Evolutionary conservation across 768 basidiomycete genomes (phyloP).

Genomic region (Amanita exitialis): DNA sequence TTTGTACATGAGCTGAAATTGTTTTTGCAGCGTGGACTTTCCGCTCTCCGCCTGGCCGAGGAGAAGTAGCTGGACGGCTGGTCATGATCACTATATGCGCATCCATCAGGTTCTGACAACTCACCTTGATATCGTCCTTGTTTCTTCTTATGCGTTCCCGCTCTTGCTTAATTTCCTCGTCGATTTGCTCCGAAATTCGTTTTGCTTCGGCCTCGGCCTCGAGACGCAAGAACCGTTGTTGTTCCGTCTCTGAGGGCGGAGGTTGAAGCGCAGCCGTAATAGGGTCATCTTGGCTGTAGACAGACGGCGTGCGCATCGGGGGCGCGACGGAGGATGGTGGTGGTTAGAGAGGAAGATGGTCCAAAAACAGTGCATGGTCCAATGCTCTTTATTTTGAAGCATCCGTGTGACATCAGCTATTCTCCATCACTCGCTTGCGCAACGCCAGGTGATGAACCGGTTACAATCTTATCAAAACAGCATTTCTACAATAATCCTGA

Average conservation of each 20-base stretch:
- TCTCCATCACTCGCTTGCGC: background rate
- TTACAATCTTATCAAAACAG: too few relatives aligned
- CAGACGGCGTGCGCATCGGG: conserved; percentile 54
- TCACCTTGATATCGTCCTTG: conserved; percentile 70
- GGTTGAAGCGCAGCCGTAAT: conserved; percentile 60
- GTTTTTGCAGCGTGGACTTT: conserved; percentile 70
- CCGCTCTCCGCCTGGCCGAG: conserved; percentile 75
- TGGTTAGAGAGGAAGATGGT: conserved; percentile 18
- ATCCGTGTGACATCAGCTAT: background rate
- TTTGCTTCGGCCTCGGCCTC: conserved; percentile 64
- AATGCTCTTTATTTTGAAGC: conserved; percentile 3
- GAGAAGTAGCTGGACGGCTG: conserved; percentile 45
- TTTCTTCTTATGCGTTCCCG: conserved; percentile 52
- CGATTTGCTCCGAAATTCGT: conserved; percentile 70
- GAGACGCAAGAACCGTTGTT: conserved; percentile 52
- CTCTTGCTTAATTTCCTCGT: conserved; percentile 68
- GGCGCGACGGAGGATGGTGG: conserved; percentile 19
- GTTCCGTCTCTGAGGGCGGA: conserved; percentile 52
- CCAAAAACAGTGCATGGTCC: conserved; percentile 7
- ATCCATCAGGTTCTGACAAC: conserved; percentile 8
- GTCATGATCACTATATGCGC: conserved; percentile 27
- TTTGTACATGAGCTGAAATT: conserved; percentile 75
- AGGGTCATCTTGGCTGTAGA: conserved; percentile 72
- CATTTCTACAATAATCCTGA: too few relatives aligned
- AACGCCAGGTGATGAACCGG: too few relatives aligned